Evolutionary conservation across 192 early-diverging fungal genomes (phyloP).

Genomic region (Linnemannia exigua): DNA sequence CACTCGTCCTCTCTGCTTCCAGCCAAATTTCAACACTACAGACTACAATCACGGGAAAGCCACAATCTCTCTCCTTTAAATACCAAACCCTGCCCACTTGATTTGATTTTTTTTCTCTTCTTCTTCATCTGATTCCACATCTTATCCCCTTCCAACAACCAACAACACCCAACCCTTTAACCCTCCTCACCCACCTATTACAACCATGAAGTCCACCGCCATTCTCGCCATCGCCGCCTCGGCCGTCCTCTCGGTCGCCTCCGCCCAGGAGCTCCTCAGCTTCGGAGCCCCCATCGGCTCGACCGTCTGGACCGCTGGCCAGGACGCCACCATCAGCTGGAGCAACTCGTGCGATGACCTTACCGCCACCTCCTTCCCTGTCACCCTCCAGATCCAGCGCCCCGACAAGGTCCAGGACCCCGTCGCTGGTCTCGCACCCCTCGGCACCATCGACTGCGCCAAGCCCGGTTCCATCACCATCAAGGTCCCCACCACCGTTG

Average conservation of each 20-base stretch:
- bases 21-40: too few relatives aligned
- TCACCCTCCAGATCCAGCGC: conserved; percentile 3
- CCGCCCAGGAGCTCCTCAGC: conserved; percentile 4
- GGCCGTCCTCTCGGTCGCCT: conserved; percentile 22
- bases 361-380: conserved; percentile 19
- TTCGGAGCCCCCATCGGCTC: conserved; percentile 18
- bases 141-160: conserved; percentile 25
- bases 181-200: background rate
- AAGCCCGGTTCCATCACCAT: background rate
- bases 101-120: background rate
- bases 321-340: conserved; percentile 25
- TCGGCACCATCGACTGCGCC: conserved; percentile 33
- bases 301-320: conserved; percentile 24
- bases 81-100: background rate
- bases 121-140: conserved; percentile 36
- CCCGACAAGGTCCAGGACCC: conserved; percentile 9
- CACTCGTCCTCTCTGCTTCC: too few relatives aligned
- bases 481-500: conserved; percentile 25
- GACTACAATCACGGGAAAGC: background rate
- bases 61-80: background rate
- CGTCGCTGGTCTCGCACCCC: background rate
- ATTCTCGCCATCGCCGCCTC: conserved; percentile 23
- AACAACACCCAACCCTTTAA: background rate
- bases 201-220: conserved; percentile 29
- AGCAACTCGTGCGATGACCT: conserved; percentile 20